A percentile compares a stretch with the other conserved stretches of the same genome.
These are phyloP conservation scores for Cryptosporidium muris DNA, from an alignment of 169 alveolate genomes.

Conservation along the genomic window DNA sequence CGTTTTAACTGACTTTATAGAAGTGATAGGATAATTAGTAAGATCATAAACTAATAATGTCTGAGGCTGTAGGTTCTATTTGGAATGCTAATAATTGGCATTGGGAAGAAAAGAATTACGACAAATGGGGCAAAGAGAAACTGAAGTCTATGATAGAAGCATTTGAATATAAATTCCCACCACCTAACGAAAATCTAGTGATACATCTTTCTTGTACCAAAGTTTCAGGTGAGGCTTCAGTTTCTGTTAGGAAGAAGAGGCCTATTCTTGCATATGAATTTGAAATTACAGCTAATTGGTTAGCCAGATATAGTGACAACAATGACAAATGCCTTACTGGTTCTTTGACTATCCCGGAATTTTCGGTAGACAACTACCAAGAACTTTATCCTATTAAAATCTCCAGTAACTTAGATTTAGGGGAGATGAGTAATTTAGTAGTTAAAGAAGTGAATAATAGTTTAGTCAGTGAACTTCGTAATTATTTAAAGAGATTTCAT, in stretches of 20 bases:
- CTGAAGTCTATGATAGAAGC: conserved; percentile 57
- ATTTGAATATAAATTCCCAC: neutral
- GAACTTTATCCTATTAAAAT: conserved; percentile 13
- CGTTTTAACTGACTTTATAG: no score
- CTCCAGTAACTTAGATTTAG: neutral
- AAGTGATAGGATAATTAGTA: neutral
- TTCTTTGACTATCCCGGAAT: conserved; percentile 46
- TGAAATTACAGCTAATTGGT: conserved; percentile 43
- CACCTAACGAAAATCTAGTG: no score
- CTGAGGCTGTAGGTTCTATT: conserved; percentile 71
- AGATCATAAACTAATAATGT: neutral
- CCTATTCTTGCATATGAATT: conserved; percentile 67
- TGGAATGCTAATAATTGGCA: conserved; percentile 80
- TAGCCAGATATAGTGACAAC: conserved; percentile 1
- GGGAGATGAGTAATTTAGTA: neutral
- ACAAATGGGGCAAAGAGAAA: conserved; percentile 76
- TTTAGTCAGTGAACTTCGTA: conserved; percentile 8
- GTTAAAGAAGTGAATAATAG: conserved; percentile 27
- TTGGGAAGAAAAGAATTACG: conserved; percentile 78
- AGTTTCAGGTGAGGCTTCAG: conserved; percentile 43
- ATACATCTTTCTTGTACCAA: neutral
- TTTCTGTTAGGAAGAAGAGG: conserved; percentile 61
- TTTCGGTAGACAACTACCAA: conserved; percentile 54
- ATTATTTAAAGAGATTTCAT: conserved; percentile 62
- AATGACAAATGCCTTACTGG: conserved; percentile 14